phyloP scores from a whole-genome alignment of 306 rosid species.

The Cucurbita argyrosperma region DNA sequence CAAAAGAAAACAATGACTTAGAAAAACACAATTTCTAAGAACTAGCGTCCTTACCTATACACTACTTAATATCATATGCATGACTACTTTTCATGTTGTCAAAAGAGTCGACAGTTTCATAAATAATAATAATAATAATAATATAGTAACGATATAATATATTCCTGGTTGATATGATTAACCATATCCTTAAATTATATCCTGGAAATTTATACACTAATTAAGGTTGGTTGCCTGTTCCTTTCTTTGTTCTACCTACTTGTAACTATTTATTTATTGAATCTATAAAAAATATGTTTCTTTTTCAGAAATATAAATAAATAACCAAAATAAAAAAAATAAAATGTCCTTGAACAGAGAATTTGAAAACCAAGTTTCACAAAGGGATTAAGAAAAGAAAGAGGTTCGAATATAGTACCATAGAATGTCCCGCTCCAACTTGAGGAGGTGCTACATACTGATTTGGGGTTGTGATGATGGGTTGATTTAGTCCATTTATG shows the following conservation, averaged over 20 bases:
- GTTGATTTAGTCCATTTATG: slow-evolving; percentile 40
- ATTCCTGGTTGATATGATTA: not conserved
- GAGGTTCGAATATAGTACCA: slow-evolving; percentile 38
- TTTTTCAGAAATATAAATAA: not conserved
- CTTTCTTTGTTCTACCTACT: not conserved
- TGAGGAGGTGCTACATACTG: slow-evolving; percentile 56
- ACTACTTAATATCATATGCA: not conserved
- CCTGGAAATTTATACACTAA: no score
- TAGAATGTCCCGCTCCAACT: slow-evolving; percentile 58
- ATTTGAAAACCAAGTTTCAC: not conserved
- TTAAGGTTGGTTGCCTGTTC: not conserved
- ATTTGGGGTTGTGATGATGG: slow-evolving; percentile 30
- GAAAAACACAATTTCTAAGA: not conserved
- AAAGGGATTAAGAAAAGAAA: not conserved
- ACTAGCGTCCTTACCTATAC: not conserved
- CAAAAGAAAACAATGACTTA: not conserved
- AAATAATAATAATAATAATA: not conserved
- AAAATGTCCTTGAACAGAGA: not conserved
- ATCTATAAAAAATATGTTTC: not conserved
- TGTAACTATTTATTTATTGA: not conserved
- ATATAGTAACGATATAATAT: not conserved
- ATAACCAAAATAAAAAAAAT: not conserved
- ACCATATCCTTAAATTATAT: no score
- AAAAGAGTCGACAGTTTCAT: not conserved
- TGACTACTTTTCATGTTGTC: not conserved